A percentile compares a stretch with the other conserved stretches of the same genome.
phyloP scores from a whole-genome alignment of 805 yeast species.

The Starmerella roubikii region DNA sequence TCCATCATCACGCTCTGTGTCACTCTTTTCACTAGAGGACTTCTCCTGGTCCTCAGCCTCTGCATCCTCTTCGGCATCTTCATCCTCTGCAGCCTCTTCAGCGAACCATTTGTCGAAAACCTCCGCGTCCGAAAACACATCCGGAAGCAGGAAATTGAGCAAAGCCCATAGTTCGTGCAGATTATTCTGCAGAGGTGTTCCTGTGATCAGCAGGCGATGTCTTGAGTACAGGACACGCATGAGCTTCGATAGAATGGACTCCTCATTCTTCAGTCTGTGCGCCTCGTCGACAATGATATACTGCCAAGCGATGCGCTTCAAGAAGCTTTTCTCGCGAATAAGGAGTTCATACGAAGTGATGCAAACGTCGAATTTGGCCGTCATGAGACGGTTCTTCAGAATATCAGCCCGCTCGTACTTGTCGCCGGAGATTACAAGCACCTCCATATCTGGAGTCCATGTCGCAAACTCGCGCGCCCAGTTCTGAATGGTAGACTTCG shows the following conservation, averaged over 20 bases:
- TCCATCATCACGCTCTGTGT: slow-evolving; percentile 37
- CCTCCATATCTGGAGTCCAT: slow-evolving; percentile 91
- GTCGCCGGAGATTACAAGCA: slow-evolving; percentile 71
- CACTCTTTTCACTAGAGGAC: slow-evolving; percentile 25
- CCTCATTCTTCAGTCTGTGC: slow-evolving; percentile 91
- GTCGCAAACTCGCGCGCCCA: slow-evolving; percentile 89
- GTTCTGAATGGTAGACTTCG: slow-evolving; percentile 88
- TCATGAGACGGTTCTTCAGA: slow-evolving; percentile 43
- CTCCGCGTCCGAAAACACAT: slow-evolving; percentile 85
- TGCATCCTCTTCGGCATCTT: slow-evolving; percentile 4
- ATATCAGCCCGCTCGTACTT: slow-evolving; percentile 60
- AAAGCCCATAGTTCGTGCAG: slow-evolving; percentile 94
- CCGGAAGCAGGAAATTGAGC: slow-evolving; percentile 78
- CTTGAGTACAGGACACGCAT: slow-evolving; percentile 76
- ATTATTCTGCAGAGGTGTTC: slow-evolving; percentile 91
- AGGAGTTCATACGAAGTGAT: slow-evolving; percentile 89
- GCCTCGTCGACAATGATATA: slow-evolving; percentile 92
- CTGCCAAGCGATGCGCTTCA: slow-evolving; percentile 82
- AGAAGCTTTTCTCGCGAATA: slow-evolving; percentile 65
- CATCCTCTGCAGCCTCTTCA: slow-evolving; percentile 3
- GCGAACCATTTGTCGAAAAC: slow-evolving; percentile 83
- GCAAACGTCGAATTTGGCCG: slow-evolving; percentile 75
- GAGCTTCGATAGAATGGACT: slow-evolving; percentile 77
- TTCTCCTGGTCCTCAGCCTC: slow-evolving; percentile 10
- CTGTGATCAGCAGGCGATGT: slow-evolving; percentile 77